phyloP scores from a whole-genome alignment of 495 filamentous ascomycete genomes.

The Neurospora intermedia region DNA sequence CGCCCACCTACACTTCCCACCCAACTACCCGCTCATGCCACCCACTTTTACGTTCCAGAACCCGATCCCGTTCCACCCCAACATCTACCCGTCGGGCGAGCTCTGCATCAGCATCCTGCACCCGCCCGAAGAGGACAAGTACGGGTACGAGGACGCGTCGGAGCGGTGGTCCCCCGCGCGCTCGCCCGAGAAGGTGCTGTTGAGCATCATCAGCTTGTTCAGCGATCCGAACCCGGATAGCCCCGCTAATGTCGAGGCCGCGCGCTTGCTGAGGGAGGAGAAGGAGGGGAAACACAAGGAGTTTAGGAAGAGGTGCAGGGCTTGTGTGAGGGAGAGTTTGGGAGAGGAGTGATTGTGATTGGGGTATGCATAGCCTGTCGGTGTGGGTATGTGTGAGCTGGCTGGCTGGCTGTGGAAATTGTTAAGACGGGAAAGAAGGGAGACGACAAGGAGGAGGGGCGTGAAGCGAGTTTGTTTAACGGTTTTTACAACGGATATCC shows the following conservation, averaged over 20 bases:
- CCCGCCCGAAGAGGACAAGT: constrained; percentile 90
- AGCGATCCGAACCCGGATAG: constrained; percentile 90
- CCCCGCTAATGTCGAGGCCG: constrained; percentile 90
- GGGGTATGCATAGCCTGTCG: no score
- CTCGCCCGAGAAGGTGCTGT: constrained; percentile 86
- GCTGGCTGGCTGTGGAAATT: not conserved
- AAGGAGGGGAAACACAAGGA: constrained; percentile 48
- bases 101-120: constrained; percentile 98
- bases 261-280: constrained; percentile 76
- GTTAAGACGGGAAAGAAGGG: not conserved
- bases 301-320: constrained; percentile 64
- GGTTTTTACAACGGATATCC: not conserved
- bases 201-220: constrained; percentile 90
- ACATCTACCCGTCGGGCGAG: constrained; percentile 81
- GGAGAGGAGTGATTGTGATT: constrained; percentile 52
- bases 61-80: constrained; percentile 84
- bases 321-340: constrained; percentile 74
- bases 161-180: constrained; percentile 98
- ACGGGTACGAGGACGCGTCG: constrained; percentile 83
- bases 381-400: no score
- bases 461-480: not conserved
- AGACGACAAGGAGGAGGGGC: not conserved
- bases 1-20: constrained; percentile 65
- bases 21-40: constrained; percentile 78
- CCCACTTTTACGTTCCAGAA: constrained; percentile 85